Evolutionary conservation across 371 early-diverging fungal species (phyloP).

Genomic region (Mycotypha africana): DNA sequence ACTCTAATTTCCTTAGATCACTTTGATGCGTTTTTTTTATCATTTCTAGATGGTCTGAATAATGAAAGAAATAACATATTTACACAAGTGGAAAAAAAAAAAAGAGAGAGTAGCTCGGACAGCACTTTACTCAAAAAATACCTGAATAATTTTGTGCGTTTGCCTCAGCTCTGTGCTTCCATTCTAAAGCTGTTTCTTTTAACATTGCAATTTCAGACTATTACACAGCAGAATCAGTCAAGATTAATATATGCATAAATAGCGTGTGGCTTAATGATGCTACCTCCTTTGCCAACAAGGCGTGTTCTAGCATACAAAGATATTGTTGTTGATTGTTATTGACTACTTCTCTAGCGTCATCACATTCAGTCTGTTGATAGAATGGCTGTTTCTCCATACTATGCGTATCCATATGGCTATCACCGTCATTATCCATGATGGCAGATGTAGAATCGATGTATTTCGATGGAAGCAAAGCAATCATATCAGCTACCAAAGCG

Average conservation of each 20-base stretch:
- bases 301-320: conserved; percentile 8
- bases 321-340: conserved; percentile 3
- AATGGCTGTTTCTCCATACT: conserved; percentile 3
- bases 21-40: conserved; percentile 6
- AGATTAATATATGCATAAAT: background rate
- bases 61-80: background rate
- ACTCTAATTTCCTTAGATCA: conserved; percentile 9
- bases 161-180: conserved; percentile 14
- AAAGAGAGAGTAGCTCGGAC: too few species aligned
- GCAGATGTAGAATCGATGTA: too few species aligned
- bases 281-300: conserved; percentile 22
- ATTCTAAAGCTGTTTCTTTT: conserved; percentile 14
- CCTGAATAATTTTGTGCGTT: conserved; percentile 10
- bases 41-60: conserved; percentile 9
- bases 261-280: too few species aligned
- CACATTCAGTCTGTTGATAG: too few species aligned
- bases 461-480: too few species aligned
- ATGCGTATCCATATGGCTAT: too few species aligned
- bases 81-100: too few species aligned
- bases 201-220: conserved; percentile 21
- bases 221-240: background rate
- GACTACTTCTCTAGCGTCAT: too few species aligned
- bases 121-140: conserved; percentile 2
- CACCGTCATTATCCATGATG: too few species aligned
- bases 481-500: too few species aligned